Conservation (phyloP, 2,329 filamentous ascomycete genomes). For the Ustilaginoidea virens region DNA sequence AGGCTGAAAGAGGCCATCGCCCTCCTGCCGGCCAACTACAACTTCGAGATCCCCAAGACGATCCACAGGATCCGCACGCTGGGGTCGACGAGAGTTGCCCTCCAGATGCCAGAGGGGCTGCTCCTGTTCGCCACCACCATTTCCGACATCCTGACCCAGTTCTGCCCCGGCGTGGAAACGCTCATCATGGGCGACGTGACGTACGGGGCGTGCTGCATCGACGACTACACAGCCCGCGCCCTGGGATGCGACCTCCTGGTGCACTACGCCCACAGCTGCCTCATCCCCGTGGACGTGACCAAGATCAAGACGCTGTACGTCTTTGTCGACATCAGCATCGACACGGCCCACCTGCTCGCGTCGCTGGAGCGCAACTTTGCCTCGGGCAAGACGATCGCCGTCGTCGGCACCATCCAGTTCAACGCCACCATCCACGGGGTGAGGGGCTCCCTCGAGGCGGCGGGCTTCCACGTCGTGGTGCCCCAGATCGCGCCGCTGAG, state of each 20-base stretch:
- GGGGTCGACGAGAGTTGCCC: conserved; percentile 65
- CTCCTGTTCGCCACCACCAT: conserved; percentile 94
- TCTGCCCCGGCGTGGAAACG: conserved; percentile 82
- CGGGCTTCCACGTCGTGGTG: conserved; percentile 73
- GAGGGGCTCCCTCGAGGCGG: conserved; percentile 58
- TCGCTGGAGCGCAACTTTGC: conserved; percentile 82
- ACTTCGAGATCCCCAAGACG: conserved; percentile 96
- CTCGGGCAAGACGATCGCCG: conserved; percentile 70
- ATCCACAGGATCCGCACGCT: conserved; percentile 82
- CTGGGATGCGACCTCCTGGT: conserved; percentile 88
- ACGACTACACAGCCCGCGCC: conserved; percentile 91
- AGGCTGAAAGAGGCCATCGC: conserved; percentile 78
- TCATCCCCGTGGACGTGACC: conserved; percentile 92
- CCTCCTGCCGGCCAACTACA: conserved; percentile 88
- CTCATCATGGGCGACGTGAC: conserved; percentile 99
- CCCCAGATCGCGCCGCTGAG: conserved; percentile 87
- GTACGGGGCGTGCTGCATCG: conserved; percentile 96
- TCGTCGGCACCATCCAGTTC: conserved; percentile 97
- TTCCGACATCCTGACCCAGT: conserved; percentile 87
- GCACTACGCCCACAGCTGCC: conserved; percentile 92
- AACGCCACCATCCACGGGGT: conserved; percentile 91
- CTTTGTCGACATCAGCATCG: conserved; percentile 95
- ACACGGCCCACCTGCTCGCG: conserved; percentile 71
- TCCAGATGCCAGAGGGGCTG: conserved; percentile 96
- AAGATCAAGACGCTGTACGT: conserved; percentile 96